These are phyloP conservation scores for Dendrostoma leiphaemia DNA, from an alignment of 2,329 filamentous ascomycete genomes.

Conservation along the genomic window DNA sequence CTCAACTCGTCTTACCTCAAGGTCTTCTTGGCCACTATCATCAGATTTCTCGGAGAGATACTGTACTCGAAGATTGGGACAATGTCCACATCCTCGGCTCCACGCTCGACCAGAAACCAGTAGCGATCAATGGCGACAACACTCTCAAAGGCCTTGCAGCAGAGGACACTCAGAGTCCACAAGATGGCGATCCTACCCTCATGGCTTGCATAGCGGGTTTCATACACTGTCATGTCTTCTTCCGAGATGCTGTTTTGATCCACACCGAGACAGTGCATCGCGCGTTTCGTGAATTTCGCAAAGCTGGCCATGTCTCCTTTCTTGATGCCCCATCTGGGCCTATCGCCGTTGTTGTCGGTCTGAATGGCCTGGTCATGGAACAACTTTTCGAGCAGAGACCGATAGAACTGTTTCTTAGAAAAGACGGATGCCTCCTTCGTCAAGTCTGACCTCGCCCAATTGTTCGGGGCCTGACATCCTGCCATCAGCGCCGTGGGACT, in stretches of 20 bases:
- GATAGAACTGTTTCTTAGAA: slow-evolving; percentile 14
- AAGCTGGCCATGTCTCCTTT: slow-evolving; percentile 29
- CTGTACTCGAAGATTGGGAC: slow-evolving; percentile 26
- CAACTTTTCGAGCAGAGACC: slow-evolving; percentile 12
- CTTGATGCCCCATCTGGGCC: slow-evolving; percentile 29
- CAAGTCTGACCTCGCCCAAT: slow-evolving; percentile 27
- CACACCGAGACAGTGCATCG: slow-evolving; percentile 25
- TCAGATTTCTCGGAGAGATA: slow-evolving; percentile 26
- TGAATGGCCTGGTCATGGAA: slow-evolving; percentile 24
- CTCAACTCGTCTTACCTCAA: no score
- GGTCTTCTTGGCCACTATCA: slow-evolving; percentile 25
- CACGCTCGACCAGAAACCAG: slow-evolving; percentile 28
- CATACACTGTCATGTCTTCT: slow-evolving; percentile 25
- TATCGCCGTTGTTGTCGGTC: slow-evolving; percentile 5
- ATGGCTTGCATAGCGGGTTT: slow-evolving; percentile 22
- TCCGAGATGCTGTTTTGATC: slow-evolving; percentile 16
- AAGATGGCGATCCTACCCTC: slow-evolving; percentile 29
- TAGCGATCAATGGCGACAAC: slow-evolving; percentile 31
- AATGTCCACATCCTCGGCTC: slow-evolving; percentile 22
- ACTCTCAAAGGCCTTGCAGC: slow-evolving; percentile 32
- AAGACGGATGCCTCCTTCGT: slow-evolving; percentile 18
- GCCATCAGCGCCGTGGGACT: slow-evolving; percentile 33
- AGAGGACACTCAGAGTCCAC: slow-evolving; percentile 31
- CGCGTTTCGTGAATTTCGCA: slow-evolving; percentile 24
- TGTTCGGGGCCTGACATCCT: slow-evolving; percentile 32